phyloP scores from a whole-genome alignment of 768 basidiomycete genomes.

The Tulasnella sp. region DNA sequence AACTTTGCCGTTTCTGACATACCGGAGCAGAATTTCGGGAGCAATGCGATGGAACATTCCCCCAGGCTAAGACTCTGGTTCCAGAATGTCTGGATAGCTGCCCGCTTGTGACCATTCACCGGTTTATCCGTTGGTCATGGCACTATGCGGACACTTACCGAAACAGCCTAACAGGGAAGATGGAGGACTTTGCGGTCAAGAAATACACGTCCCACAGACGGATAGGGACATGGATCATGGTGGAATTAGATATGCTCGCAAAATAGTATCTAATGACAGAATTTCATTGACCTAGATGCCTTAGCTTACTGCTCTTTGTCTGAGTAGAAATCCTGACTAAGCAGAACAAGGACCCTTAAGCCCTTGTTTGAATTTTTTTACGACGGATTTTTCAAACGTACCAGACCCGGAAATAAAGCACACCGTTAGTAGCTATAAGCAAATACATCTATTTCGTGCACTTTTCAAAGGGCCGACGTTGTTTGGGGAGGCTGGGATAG shows the following conservation, averaged over 20 bases:
- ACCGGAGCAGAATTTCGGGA: neutral
- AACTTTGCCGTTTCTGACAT: neutral
- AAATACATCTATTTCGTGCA: neutral
- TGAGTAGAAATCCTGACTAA: neutral
- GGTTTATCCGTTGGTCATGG: conserved; percentile 48
- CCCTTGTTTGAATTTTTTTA: neutral
- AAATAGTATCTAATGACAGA: neutral
- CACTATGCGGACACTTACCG: conserved; percentile 48
- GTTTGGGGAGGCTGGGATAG: conserved; percentile 29
- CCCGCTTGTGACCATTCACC: conserved; percentile 46
- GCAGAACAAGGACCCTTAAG: neutral
- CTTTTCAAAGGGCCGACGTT: neutral
- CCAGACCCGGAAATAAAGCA: neutral
- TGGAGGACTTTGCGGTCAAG: conserved; percentile 48
- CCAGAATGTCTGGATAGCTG: conserved; percentile 45
- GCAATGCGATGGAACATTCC: neutral
- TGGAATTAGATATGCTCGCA: neutral
- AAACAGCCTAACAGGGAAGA: conserved; percentile 45
- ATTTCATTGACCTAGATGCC: neutral
- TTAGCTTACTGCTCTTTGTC: neutral
- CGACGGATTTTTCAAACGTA: neutral
- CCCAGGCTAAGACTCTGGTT: neutral
- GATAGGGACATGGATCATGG: conserved; percentile 43
- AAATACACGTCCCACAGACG: conserved; percentile 44
- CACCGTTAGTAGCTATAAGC: neutral